Conservation (phyloP, 2,329 filamentous ascomycete species). For the Didymellaceae sp. region DNA sequence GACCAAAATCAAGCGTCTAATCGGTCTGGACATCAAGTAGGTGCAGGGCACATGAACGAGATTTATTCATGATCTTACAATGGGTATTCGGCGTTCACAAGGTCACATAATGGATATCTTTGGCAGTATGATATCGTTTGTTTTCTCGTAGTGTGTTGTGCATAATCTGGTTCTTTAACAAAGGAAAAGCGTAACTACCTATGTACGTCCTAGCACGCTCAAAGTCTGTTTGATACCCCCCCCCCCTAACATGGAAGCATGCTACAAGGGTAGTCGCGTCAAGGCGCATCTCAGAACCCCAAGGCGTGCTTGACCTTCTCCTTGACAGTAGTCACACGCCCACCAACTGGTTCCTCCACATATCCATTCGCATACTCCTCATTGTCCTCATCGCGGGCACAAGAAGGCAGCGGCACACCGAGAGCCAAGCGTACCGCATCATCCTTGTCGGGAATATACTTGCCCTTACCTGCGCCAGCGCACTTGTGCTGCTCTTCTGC, state of each 20-base stretch:
- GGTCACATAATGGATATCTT: no score
- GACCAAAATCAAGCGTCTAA: conserved; percentile 8
- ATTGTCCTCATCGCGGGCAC: background rate
- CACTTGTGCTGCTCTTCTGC: background rate
- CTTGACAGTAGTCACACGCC: background rate
- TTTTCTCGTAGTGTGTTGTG: no score
- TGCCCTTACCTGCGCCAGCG: background rate
- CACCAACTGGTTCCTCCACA: background rate
- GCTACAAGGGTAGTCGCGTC: background rate
- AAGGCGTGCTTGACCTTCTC: background rate
- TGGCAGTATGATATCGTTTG: no score
- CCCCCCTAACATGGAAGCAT: no score
- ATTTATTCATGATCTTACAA: no score
- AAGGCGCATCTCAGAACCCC: background rate
- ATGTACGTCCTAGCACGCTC: no score
- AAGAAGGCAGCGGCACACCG: background rate
- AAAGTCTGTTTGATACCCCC: no score
- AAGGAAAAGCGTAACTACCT: no score
- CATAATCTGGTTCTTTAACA: no score
- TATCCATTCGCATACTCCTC: background rate
- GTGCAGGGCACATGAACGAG: no score
- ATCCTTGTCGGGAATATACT: background rate
- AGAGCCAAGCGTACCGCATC: background rate
- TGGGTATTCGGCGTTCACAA: no score
- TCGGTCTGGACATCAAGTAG: conserved; percentile 4